phyloP scores from a whole-genome alignment of 2,329 filamentous ascomycete species.

The Eutypa lata region DNA sequence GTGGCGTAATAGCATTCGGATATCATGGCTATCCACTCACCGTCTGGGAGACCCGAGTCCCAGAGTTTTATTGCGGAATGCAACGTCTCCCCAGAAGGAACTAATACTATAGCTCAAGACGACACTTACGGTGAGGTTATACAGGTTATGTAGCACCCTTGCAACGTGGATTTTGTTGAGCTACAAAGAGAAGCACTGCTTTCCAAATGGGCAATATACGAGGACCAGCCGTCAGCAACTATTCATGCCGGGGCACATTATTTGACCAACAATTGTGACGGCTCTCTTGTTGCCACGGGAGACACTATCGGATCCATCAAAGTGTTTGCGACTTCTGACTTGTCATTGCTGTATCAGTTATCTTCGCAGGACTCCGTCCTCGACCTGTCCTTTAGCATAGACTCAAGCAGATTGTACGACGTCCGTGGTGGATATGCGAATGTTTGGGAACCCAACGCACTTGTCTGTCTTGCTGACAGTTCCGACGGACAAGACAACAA shows the following conservation, averaged over 20 bases:
- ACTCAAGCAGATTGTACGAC: neutral
- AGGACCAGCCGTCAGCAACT: neutral
- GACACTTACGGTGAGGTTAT: neutral
- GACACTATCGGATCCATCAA: neutral
- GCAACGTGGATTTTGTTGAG: neutral
- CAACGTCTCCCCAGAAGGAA: neutral
- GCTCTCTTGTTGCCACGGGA: neutral
- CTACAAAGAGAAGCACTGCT: neutral
- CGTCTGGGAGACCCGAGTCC: neutral
- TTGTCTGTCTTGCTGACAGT: neutral
- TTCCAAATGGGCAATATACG: neutral
- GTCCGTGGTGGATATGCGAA: neutral
- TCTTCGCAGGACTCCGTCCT: neutral
- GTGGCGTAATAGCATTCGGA: neutral
- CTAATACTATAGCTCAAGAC: neutral
- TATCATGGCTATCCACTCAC: neutral
- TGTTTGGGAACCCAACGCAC: neutral
- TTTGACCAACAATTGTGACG: neutral
- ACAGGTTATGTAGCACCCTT: neutral
- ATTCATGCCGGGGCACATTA: neutral
- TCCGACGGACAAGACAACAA: neutral
- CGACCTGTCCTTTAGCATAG: neutral
- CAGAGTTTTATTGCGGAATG: neutral
- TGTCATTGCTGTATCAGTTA: neutral
- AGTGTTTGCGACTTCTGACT: neutral